Evolutionary conservation across 768 basidiomycete genomes (phyloP), one percentile per base, ranked within the genome.

Genomic region (Lyophyllum semitale): DNA sequence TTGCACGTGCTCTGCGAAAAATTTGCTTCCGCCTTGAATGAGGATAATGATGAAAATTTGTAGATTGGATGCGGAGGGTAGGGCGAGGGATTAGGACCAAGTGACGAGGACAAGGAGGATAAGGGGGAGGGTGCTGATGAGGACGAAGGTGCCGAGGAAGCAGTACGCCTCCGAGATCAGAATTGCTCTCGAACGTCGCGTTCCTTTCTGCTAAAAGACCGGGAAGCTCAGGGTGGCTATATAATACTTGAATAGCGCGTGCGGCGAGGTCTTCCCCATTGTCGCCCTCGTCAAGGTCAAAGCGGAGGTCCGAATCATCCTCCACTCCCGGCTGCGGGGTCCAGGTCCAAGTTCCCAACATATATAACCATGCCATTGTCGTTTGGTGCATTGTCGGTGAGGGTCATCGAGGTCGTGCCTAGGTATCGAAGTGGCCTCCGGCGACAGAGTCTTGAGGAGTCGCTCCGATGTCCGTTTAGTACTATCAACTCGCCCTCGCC

Each of bases 401-500:
- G 80, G 11, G 84, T 81, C 46, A 80, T 83, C 1, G 88, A 87
- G 0, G 96, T 98, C 2, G 88, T 83, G 15, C 85, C 92, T 32
- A 98, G 84, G 2, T 98, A 79, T 32, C 83, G 80, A 57, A 99
- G 94, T 90, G 82, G 62, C 91, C 92, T 53, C 82, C 81, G 17
- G 87, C 81, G 29, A 98, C 87, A 8, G 79, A 83, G 61, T 95
- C 94, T 56, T 88, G 94, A 25, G 98, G 85, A 0, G 95, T 98
- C 2, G 77, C 71, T 25, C 76, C 73, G 18, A 87, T 91, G 58
- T 95, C 97, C 70, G 68, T 93, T 90, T 80, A 98, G 90, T 11
- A 99, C 94, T 97, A 99, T 98, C 68, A 88, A 83, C 67, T 98
- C 96, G 15, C 97, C 97, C 71, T 97, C 96, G 8, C 95, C 96